phyloP scores from a whole-genome alignment of 495 filamentous ascomycete genomes.

The Penicillium coprophilum region DNA sequence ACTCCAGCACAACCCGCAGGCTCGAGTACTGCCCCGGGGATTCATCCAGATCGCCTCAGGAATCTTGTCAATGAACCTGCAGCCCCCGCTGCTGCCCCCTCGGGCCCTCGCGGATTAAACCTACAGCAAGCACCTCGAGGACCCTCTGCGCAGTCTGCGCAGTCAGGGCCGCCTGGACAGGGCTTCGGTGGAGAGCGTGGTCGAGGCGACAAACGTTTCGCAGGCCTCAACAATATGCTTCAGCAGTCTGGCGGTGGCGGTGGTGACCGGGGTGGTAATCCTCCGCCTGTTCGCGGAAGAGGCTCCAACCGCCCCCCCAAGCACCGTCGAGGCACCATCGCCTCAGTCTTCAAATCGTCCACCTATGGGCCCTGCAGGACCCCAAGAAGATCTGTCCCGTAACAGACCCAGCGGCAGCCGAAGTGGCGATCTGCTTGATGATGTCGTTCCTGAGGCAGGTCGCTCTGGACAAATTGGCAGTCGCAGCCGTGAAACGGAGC shows the following conservation, averaged over 20 bases:
- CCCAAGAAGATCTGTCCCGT: constrained; percentile 29
- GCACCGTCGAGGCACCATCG: constrained; percentile 26
- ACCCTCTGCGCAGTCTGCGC: constrained; percentile 13
- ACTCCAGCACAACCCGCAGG: constrained; percentile 26
- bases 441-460: constrained; percentile 31
- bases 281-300: constrained; percentile 40
- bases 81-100: constrained; percentile 12
- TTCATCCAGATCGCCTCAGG: constrained; percentile 53
- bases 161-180: constrained; percentile 2
- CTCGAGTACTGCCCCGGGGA: constrained; percentile 37
- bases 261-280: constrained; percentile 35
- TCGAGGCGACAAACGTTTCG: constrained; percentile 46
- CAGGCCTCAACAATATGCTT: constrained; percentile 45
- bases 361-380: constrained; percentile 25
- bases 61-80: constrained; percentile 18
- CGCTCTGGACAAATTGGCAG: constrained; percentile 28
- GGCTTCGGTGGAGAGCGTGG: constrained; percentile 40
- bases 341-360: constrained; percentile 33
- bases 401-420: constrained; percentile 25
- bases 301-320: constrained; percentile 39
- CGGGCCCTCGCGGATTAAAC: constrained; percentile 7
- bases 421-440: constrained; percentile 34
- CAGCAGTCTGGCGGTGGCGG: constrained; percentile 39
- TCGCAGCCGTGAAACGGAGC: constrained; percentile 25
- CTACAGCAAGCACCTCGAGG: constrained; percentile 27